A percentile compares a stretch with the other conserved stretches of the same genome.
These are phyloP conservation scores for Scheffersomyces stipitis DNA, from an alignment of 805 yeast genomes.

Conservation along the genomic window DNA sequence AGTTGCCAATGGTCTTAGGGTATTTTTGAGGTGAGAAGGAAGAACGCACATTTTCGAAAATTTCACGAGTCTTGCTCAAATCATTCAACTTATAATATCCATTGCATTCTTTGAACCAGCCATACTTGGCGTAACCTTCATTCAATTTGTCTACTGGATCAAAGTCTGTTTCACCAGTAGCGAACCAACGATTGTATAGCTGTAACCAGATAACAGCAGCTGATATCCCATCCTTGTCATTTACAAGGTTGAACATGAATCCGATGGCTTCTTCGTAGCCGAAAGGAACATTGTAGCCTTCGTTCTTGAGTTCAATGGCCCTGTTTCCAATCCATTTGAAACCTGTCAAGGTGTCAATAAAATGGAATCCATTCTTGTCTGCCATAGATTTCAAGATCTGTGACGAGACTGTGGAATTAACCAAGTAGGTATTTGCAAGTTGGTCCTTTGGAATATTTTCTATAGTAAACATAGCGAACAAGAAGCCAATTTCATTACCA, in stretches of 20 bases:
- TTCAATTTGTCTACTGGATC: slow-evolving; percentile 53
- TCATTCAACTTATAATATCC: slow-evolving; percentile 76
- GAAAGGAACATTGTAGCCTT: slow-evolving; percentile 76
- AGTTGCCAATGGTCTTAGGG: slow-evolving; percentile 58
- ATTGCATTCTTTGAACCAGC: slow-evolving; percentile 81
- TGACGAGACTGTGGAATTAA: slow-evolving; percentile 92
- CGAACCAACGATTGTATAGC: slow-evolving; percentile 56
- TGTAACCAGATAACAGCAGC: slow-evolving; percentile 78
- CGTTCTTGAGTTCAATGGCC: slow-evolving; percentile 65
- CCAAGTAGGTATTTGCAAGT: slow-evolving; percentile 47
- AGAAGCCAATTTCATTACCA: slow-evolving; percentile 87
- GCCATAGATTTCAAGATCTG: slow-evolving; percentile 77
- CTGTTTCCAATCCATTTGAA: slow-evolving; percentile 97
- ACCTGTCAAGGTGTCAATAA: slow-evolving; percentile 86
- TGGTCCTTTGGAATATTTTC: slow-evolving; percentile 28
- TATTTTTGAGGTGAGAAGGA: slow-evolving; percentile 18
- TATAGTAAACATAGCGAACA: slow-evolving; percentile 70
- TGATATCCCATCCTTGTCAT: slow-evolving; percentile 91
- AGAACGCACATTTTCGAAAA: slow-evolving; percentile 55
- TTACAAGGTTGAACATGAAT: slow-evolving; percentile 79
- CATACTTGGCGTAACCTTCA: slow-evolving; percentile 62
- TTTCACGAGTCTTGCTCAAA: slow-evolving; percentile 47
- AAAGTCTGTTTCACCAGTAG: slow-evolving; percentile 23
- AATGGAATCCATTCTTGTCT: slow-evolving; percentile 54
- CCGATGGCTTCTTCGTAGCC: slow-evolving; percentile 97